Conservation (phyloP, 1,284 basidiomycete genomes). For the Pulchroboletus neoregius region DNA sequence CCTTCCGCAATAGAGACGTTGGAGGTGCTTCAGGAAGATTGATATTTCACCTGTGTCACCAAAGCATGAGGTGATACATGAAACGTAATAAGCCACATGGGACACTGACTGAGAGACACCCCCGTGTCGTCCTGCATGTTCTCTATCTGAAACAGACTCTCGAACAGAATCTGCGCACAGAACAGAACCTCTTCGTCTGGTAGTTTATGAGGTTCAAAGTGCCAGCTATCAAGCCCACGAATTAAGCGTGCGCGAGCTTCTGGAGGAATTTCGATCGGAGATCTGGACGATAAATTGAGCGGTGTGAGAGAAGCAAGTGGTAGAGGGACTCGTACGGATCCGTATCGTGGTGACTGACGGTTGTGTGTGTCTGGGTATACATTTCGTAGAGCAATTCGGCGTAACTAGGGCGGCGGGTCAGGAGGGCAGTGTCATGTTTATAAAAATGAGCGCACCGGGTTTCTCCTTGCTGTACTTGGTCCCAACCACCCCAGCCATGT, state of each 20-base stretch:
- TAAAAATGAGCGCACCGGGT: constrained; percentile 48
- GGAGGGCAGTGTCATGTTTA: constrained; percentile 2
- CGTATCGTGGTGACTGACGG: constrained; percentile 58
- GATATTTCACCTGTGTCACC: constrained; percentile 59
- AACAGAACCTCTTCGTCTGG: constrained; percentile 76
- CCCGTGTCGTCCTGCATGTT: constrained; percentile 67
- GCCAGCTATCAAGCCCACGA: constrained; percentile 68
- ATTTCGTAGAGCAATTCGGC: constrained; percentile 81
- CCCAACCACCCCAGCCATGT: constrained; percentile 72
- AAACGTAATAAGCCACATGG: constrained; percentile 20
- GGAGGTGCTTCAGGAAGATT: constrained; percentile 75
- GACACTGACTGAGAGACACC: constrained; percentile 60
- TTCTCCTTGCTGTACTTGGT: constrained; percentile 48
- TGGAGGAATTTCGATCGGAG: constrained; percentile 34
- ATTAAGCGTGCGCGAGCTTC: constrained; percentile 55
- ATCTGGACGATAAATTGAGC: constrained; percentile 30
- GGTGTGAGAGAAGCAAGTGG: neutral
- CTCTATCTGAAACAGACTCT: constrained; percentile 66
- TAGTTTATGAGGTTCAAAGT: constrained; percentile 83
- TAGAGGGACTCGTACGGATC: constrained; percentile 40
- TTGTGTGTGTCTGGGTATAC: constrained; percentile 71
- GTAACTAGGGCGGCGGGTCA: constrained; percentile 39
- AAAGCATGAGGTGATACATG: constrained; percentile 19
- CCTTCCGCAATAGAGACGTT: constrained; percentile 79
- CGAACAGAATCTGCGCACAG: constrained; percentile 78